Evolutionary conservation across 75 land plant genomes (phyloP).

Genomic region (Picea sitchensis): DNA sequence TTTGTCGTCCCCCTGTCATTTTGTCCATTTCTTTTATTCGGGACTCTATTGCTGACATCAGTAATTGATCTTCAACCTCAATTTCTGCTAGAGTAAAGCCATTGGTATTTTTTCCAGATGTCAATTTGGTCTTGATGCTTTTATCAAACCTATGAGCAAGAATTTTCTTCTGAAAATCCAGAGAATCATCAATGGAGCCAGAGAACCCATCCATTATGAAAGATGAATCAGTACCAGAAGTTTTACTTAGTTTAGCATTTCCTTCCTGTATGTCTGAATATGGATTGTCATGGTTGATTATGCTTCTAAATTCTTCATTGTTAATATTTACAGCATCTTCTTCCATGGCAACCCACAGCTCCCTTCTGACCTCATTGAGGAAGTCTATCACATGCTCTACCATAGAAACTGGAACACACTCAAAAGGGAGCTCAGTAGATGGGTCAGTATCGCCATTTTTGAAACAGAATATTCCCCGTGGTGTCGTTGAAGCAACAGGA

Average conservation of each 20-base stretch:
- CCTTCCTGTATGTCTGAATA: neutral
- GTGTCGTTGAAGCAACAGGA: conserved; percentile 57
- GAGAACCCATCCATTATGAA: neutral
- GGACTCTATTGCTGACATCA: no score
- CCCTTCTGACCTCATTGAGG: conserved; percentile 83
- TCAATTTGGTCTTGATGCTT: neutral
- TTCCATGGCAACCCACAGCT: conserved; percentile 69
- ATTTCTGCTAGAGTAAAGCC: conserved; percentile 9
- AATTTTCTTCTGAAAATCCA: conserved; percentile 78
- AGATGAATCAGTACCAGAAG: neutral
- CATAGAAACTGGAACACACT: conserved; percentile 73
- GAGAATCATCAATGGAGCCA: conserved; percentile 16
- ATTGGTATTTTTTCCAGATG: neutral
- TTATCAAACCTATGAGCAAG: conserved; percentile 42
- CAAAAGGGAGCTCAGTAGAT: conserved; percentile 54
- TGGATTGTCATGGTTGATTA: neutral
- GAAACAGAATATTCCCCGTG: conserved; percentile 68
- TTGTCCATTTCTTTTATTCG: no score
- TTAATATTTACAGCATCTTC: conserved; percentile 57
- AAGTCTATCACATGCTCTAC: conserved; percentile 70
- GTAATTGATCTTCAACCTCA: no score
- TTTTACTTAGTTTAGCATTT: neutral
- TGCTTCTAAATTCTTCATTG: conserved; percentile 32
- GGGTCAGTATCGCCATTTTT: conserved; percentile 32
- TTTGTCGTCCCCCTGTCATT: no score